phyloP scores from a whole-genome alignment of 352 stramenopile genomes.

The Thalassiosira exigua region DNA sequence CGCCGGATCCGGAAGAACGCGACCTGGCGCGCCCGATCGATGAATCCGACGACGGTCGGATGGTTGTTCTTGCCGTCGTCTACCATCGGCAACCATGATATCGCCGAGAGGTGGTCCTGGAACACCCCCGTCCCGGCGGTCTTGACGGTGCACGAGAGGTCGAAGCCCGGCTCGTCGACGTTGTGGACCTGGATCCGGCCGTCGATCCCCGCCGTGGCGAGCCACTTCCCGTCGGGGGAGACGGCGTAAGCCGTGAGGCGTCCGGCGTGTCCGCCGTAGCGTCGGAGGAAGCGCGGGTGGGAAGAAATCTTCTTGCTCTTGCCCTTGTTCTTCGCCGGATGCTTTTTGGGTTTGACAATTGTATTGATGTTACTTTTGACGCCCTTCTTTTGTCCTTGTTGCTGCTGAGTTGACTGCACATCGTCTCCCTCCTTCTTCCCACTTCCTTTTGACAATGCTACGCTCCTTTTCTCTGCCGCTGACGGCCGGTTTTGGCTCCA shows the following conservation, averaged over 20 bases:
- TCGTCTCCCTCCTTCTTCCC: no score
- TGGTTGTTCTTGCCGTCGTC: conserved; percentile 82
- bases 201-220: conserved; percentile 13
- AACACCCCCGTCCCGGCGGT: conserved; percentile 1
- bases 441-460: no score
- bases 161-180: not conserved
- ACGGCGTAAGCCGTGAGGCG: not conserved
- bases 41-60: no score
- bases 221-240: conserved; percentile 13
- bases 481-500: no score
- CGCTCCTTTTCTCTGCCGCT: no score
- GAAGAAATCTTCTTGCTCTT: conserved; percentile 1
- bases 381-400: no score
- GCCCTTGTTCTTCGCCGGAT: no score
- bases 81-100: not conserved
- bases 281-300: conserved; percentile 2
- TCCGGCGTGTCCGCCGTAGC: conserved; percentile 15
- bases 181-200: conserved; percentile 3
- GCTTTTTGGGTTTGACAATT: no score
- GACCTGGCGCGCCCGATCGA: no score
- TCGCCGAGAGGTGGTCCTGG: conserved; percentile 12
- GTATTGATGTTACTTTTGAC: no score
- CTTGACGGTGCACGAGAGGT: conserved; percentile 2
- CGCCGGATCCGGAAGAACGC: no score
- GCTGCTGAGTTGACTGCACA: no score